Evolutionary conservation across 495 filamentous ascomycete genomes (phyloP), one percentile per base, ranked within the genome.

Genomic region (Penicillium malachiteum): DNA sequence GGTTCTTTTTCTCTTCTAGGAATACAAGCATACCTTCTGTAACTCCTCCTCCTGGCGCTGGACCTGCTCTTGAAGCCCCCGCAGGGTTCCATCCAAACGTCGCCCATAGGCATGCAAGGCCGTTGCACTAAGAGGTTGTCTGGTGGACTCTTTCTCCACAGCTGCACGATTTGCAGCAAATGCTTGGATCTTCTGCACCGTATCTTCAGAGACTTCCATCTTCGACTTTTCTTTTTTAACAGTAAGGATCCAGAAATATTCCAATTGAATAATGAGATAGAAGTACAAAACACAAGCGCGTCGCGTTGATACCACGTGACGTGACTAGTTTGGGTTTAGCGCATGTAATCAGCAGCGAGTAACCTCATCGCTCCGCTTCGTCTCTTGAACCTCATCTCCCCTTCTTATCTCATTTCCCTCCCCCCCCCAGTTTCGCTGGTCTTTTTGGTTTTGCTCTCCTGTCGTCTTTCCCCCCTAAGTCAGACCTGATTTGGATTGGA

Each of bases 11-110:
- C n/a, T 37, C 7, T 10, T 2, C 12, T 10, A 1, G 7, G 8
- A 37, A 7, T 37, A 5, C 34, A 13, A 37, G n/a, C 16, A 35
- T 62, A 82, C 83, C 71, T 77, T 70, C 50, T 79, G 77, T 41
- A 93, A 60, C 13, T 80, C 79, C 59, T 80, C 77, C 66, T 89
- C 82, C 55, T 89, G 84, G 58, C 86, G 81, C 50, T 74, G 79
- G 17, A 91, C 84, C 64, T 78, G 81, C 18, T 75, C 76, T 67
- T 87, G 82, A 3, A 92, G 80, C 52, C 83, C 80, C 55, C 78
- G 74, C 34, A 92, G 47, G 1, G 88, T 89, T 7, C 78, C 76
- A 49, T 88, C 84, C 13, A 94, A 67, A 61, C 82, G 82, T 44
- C 57, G 68, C 35, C 72, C 67, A 58, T 79, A 79, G 16, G 59